phyloP scores from a whole-genome alignment of 2,329 filamentous ascomycete species.

The Penicillium sp. region DNA sequence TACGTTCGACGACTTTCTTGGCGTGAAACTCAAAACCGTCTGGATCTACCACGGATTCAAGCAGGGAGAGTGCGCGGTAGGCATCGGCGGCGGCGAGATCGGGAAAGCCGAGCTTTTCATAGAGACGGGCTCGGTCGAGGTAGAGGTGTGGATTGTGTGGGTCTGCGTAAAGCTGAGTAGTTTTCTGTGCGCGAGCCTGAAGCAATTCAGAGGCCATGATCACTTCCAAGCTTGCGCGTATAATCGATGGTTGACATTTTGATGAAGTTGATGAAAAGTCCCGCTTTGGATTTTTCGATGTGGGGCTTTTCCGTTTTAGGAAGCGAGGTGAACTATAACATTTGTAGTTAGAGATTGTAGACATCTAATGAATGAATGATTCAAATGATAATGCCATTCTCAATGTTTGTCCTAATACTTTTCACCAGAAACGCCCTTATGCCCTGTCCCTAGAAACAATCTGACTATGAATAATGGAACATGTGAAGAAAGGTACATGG shows the following conservation, averaged over 20 bases:
- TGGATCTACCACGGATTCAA: conserved; percentile 69
- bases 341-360: too few species aligned
- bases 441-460: background rate
- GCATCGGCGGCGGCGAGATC: conserved; percentile 87
- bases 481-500: background rate
- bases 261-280: background rate
- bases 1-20: conserved; percentile 37
- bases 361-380: too few species aligned
- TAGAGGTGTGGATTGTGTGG: conserved; percentile 42
- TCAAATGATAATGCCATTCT: background rate
- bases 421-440: background rate
- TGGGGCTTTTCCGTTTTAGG: conserved; percentile 9
- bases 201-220: conserved; percentile 25
- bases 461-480: conserved; percentile 4
- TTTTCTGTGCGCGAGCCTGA: conserved; percentile 53
- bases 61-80: conserved; percentile 80
- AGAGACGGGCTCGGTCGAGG: conserved; percentile 59
- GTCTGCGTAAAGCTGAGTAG: conserved; percentile 40
- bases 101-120: conserved; percentile 74
- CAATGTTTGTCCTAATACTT: background rate
- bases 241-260: background rate
- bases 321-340: background rate
- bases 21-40: conserved; percentile 81
- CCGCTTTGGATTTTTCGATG: conserved; percentile 7
- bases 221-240: background rate